Evolutionary conservation across 2,329 filamentous ascomycete species (phyloP), one percentile per base, ranked within the genome.

Genomic region (Exserohilum turcica): DNA sequence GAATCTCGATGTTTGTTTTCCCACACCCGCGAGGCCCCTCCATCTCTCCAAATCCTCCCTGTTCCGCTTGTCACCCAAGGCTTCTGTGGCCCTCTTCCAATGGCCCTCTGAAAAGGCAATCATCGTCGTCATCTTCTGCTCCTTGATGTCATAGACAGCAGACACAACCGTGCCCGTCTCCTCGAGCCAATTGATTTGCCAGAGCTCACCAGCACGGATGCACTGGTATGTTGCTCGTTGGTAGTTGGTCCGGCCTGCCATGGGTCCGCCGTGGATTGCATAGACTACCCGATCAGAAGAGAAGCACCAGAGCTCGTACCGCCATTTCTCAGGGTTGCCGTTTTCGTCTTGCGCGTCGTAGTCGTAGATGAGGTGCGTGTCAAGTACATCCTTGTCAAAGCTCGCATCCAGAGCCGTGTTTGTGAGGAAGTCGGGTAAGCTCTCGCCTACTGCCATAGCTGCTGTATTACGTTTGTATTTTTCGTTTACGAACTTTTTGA

Each of bases 261-360:
- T 86, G 3, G 83, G 83, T 0, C 83, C 83, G 3, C 83, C 82
- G 58, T 85, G 82, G 48, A 86, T 86, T 19, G 79, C 78, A 59
- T 86, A 86, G 53, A 85, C 79, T 42, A 84, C 78, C 4, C 82
- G 78, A 48, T 64, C 65, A 15, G 78, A 70, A n/a, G 78, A 82
- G 60, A 81, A 82, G 70, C 84, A 84, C 83, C 83, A 85, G 64
- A 86, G 79, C 54, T 86, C 83, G 60, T 86, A 86, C 1, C 81
- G 78, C 84, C 83, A 86, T 65, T 83, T 85, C 45, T 84, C 80
- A 0, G 81, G 78, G 5, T 80, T 80, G 8, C 82, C 80, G 1
- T 78, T 50, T 2, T 57, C 55, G 52, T 81, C 78, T 46, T 79
- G 68, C 0, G 80, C 81, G 35, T 79, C 75, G 58, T 85, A 84